Base-by-base conservation (phyloP, 2,329 filamentous ascomycete species). In the Emergomyces orientalis region DNA sequence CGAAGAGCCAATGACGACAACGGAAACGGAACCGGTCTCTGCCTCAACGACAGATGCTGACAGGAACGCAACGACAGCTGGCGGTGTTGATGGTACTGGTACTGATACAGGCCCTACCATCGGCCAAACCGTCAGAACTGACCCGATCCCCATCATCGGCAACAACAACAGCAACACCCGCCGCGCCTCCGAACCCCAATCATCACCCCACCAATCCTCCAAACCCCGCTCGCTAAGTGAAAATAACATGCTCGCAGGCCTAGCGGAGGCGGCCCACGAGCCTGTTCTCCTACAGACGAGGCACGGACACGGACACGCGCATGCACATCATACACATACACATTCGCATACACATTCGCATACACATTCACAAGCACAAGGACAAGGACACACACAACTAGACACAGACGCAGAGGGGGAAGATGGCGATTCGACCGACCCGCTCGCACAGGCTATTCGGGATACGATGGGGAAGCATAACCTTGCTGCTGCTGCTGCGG, bases 391-490 rank as follows among this genome's bases (percentile, higher is more conserved):
- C 67, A 49, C 59, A 34, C 63, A 66, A 32, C 37, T 59, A 5
- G 61, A 54, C 1, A 61, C 68, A 7, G 72, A 75, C 22, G 73
- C 75, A 7, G 37, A 41, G 27, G 37, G 41, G 27, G 73, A 76
- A 39, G 75, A 72, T 37, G 72, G 72, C 1, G 76, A 76, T 63
- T 73, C 74, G 34, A 76, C 75, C 61, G 73, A 75, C 62, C 70
- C 74, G 1, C 65, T 78, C 43, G 75, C 76, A 68, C 75, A 77
- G 64, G 76, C 76, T 25, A 78, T 78, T 45, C 66, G 75, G 62
- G 76, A 78, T 61, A 78, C 76, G 1, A 73, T 77, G 11, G 74
- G 75, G 62, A 74, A 76, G 59, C 75, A 66, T 52, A 59, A 74
- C 57, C 54, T 56, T 37, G 37, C 27, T 19, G 19, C 32, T 19